A percentile compares a stretch with the other conserved stretches of the same genome.
Evolutionary conservation across 305 asterid genomes (phyloP).

Genomic region (Fraxinus latifolia): DNA sequence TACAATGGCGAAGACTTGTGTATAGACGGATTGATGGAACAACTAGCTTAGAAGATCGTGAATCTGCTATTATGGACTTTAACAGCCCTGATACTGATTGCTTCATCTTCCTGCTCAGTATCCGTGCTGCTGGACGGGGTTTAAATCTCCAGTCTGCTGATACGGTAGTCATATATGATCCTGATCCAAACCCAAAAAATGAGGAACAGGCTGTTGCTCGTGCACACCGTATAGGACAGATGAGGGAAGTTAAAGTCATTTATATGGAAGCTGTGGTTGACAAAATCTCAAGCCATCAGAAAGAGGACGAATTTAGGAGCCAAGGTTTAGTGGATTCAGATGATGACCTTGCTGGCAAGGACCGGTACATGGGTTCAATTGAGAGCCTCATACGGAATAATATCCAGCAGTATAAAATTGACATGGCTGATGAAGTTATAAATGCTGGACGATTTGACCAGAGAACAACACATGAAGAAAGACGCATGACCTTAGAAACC

Average conservation of each 20-base stretch:
- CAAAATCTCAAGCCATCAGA: conserved; percentile 85
- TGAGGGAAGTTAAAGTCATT: conserved; percentile 94
- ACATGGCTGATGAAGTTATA: conserved; percentile 99
- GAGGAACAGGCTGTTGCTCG: conserved; percentile 99
- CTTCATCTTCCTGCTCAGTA: conserved; percentile 96
- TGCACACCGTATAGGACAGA: conserved; percentile 98
- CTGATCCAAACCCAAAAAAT: conserved; percentile 99
- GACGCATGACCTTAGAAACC: conserved; percentile 90
- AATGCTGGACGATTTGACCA: conserved; percentile 99
- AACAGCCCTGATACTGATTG: conserved; percentile 88
- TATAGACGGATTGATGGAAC: conserved; percentile 96
- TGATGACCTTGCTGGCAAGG: conserved; percentile 97
- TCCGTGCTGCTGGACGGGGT: conserved; percentile 99
- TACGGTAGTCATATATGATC: conserved; percentile 97
- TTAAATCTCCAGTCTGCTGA: conserved; percentile 97
- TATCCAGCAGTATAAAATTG: conserved; percentile 98
- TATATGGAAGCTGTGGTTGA: conserved; percentile 99
- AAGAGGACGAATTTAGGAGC: conserved; percentile 81
- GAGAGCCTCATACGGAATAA: conserved; percentile 95
- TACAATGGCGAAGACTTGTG: conserved; percentile 94
- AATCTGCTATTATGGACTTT: conserved; percentile 94
- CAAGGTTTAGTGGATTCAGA: conserved; percentile 85
- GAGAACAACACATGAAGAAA: conserved; percentile 99
- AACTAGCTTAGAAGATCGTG: conserved; percentile 98
- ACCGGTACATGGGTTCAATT: conserved; percentile 91